phyloP scores from a whole-genome alignment of 2,329 filamentous ascomycete genomes.

The Aspergillus novofumigatus region DNA sequence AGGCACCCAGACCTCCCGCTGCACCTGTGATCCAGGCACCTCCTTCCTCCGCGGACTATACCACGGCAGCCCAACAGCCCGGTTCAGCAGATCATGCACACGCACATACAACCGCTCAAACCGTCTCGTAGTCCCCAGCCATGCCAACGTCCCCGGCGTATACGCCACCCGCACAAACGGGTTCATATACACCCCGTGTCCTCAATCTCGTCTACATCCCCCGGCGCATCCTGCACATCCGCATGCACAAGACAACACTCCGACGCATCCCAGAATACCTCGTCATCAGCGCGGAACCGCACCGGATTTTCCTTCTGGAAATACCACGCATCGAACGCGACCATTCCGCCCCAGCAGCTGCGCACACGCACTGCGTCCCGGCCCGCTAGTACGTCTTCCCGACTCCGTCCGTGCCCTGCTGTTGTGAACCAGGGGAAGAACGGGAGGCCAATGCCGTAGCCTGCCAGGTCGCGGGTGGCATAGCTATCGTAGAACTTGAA shows the following conservation, averaged over 20 bases:
- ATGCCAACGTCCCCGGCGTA: conserved; percentile 51
- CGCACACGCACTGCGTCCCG: conserved; percentile 61
- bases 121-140: conserved; percentile 57
- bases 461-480: conserved; percentile 67
- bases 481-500: conserved; percentile 76
- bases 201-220: conserved; percentile 27
- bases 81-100: conserved; percentile 57
- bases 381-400: conserved; percentile 59
- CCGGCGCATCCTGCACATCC: conserved; percentile 39
- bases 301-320: conserved; percentile 44
- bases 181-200: conserved; percentile 68
- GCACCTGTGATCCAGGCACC: conserved; percentile 48
- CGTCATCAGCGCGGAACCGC: conserved; percentile 56
- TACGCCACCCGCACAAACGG: conserved; percentile 72
- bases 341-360: conserved; percentile 76
- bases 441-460: conserved; percentile 63
- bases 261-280: conserved; percentile 60
- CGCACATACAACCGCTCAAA: conserved; percentile 63
- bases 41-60: conserved; percentile 60
- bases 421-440: conserved; percentile 69
- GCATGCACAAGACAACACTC: conserved; percentile 60
- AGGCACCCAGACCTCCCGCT: conserved; percentile 29
- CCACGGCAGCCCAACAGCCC: conserved; percentile 53
- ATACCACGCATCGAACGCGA: conserved; percentile 45
- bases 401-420: conserved; percentile 48